Evolutionary conservation across 352 stramenopile genomes (phyloP), one percentile per base, ranked within the genome.

Genomic region (Salisapilia sapeloensis): DNA sequence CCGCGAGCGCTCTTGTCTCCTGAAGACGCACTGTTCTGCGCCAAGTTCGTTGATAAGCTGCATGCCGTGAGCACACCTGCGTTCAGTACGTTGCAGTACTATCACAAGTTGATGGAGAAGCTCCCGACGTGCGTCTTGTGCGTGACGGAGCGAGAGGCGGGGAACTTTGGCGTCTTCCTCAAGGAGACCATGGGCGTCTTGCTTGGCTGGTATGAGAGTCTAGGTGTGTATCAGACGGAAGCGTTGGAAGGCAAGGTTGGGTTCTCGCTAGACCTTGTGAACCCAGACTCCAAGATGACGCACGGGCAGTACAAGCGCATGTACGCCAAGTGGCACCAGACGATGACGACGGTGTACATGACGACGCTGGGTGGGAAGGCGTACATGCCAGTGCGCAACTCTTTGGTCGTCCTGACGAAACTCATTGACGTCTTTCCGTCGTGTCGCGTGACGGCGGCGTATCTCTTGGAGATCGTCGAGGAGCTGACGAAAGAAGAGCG

Each of bases 351-450:
- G 7, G 60, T 85, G 6, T 87, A 78, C 36, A 54, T 40, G 4
- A 62, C 58, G 15, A 70, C 70, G 9, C 40, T 92, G 1, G 54
- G 52, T 8, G 71, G 56, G 38, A 61, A 48, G 32, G 55, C 84
- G 44, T 85, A 90, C 50, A 91, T 91, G 75, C 53, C 55, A 5
- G 87, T 84, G 29, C 67, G 77, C 24, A 87, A 85, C 50, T 81
- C 71, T 30, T 50, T 92, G 7, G 60, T 92, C 22, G 58, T 92
- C 12, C 46, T 92, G n/a, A 90, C 63, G n/a, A 92, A 92, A 45
- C 42, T 87, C 13, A 85, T 87, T 29, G 74, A 87, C 27, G 74
- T 90, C 1, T 92, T 87, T 33, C 77, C 77, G 2, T 57, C 58
- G 19, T 58, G 60, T 9, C 63, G 61, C 18, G 56, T 50, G 14